phyloP scores from a whole-genome alignment of 805 yeast species.

The Wickerhamiella sergipiensis region DNA sequence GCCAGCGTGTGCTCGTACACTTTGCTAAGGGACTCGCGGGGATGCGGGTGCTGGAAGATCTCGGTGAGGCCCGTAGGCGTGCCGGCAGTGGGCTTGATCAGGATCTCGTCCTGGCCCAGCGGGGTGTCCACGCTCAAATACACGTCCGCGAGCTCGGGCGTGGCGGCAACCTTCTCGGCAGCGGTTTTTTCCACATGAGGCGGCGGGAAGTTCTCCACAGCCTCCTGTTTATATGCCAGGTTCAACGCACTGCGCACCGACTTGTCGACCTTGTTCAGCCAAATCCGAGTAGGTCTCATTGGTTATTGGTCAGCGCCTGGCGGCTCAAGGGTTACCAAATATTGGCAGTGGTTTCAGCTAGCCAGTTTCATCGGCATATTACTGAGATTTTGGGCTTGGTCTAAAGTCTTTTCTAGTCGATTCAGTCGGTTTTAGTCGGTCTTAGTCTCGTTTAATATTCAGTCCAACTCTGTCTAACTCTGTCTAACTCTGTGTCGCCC shows the following conservation, averaged over 20 bases:
- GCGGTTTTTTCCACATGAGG: constrained; percentile 8
- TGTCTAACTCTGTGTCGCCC: too few species aligned
- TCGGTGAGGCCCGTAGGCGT: constrained; percentile 76
- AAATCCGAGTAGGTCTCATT: constrained; percentile 17
- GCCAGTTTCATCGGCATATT: too few species aligned
- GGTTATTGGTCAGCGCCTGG: constrained; percentile 2
- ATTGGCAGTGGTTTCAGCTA: too few species aligned
- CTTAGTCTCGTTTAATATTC: too few species aligned
- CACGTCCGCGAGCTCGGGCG: constrained; percentile 19
- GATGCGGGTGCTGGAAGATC: constrained; percentile 64
- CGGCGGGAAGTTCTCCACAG: constrained; percentile 10
- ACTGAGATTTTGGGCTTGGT: too few species aligned
- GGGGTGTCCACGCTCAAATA: constrained; percentile 15
- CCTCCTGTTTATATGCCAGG: constrained; percentile 13
- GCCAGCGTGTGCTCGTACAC: constrained; percentile 57
- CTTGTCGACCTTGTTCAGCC: constrained; percentile 15
- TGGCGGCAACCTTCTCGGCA: constrained; percentile 16
- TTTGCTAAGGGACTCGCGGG: constrained; percentile 62
- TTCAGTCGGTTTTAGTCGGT: too few species aligned
- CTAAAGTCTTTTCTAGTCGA: too few species aligned
- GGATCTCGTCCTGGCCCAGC: constrained; percentile 21
- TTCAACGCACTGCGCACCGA: constrained; percentile 13
- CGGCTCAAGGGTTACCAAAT: too few species aligned
- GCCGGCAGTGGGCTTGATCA: constrained; percentile 48
- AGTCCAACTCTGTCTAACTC: too few species aligned